Evolutionary conservation across 2,329 filamentous ascomycete genomes (phyloP).

Genomic region (Lecanicillium sp.): DNA sequence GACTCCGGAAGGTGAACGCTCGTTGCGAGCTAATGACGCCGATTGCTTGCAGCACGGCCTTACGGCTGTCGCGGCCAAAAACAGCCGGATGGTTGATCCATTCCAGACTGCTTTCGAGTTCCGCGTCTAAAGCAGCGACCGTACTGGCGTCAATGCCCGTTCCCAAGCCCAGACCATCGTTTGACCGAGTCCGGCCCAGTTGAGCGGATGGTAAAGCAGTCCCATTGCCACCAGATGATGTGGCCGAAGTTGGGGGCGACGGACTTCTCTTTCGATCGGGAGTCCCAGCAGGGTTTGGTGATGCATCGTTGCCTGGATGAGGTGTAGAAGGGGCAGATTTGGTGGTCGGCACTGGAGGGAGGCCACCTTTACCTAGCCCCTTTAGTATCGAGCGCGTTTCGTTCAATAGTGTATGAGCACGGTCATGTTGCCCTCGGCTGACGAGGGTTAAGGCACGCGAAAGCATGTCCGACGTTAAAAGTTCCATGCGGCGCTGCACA

Average conservation of each 20-base stretch:
- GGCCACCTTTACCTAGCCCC: conserved; percentile 86
- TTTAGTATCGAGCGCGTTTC: conserved; percentile 95
- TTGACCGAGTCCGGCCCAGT: conserved; percentile 45
- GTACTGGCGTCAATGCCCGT: conserved; percentile 77
- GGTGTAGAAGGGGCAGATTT: conserved; percentile 41
- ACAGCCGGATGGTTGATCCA: conserved; percentile 98
- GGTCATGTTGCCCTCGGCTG: conserved; percentile 84
- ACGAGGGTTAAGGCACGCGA: conserved; percentile 86
- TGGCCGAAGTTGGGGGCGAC: conserved; percentile 43
- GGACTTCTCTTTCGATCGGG: conserved; percentile 49
- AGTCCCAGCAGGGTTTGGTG: conserved; percentile 35
- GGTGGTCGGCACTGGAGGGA: conserved; percentile 69
- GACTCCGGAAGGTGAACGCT: conserved; percentile 86
- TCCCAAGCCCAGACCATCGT: conserved; percentile 50
- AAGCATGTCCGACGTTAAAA: conserved; percentile 96
- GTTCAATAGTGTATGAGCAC: conserved; percentile 82
- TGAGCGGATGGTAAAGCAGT: conserved; percentile 30
- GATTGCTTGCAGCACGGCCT: conserved; percentile 92
- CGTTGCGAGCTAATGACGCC: conserved; percentile 93
- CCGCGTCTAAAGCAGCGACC: conserved; percentile 80
- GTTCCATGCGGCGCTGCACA: conserved; percentile 93
- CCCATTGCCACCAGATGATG: conserved; percentile 31
- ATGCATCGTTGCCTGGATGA: conserved; percentile 35
- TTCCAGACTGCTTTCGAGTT: conserved; percentile 83
- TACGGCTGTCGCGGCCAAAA: conserved; percentile 87